These are phyloP conservation scores for Fusarium coffeatum DNA, from an alignment of 2,329 filamentous ascomycete genomes.

Conservation along the genomic window DNA sequence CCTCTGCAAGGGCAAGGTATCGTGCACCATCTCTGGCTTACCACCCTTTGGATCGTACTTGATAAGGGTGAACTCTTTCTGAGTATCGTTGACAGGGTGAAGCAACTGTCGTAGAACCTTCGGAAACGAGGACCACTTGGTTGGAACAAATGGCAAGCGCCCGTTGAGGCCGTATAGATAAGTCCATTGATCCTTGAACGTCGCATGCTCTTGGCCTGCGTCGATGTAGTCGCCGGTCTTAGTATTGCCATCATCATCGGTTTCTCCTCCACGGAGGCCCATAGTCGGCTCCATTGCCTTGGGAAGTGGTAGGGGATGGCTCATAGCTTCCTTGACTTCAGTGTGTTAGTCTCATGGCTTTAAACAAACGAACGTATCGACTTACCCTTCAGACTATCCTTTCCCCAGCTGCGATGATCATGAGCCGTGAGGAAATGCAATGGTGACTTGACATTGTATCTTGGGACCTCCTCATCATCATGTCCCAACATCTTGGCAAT, in stretches of 20 bases:
- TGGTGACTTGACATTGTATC: conserved; percentile 42
- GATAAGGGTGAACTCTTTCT: conserved; percentile 10
- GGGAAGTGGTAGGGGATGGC: conserved; percentile 11
- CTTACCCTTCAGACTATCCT: conserved; percentile 41
- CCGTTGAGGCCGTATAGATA: conserved; percentile 51
- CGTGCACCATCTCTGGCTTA: not conserved
- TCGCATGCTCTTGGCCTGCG: not conserved
- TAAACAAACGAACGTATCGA: fast-evolving
- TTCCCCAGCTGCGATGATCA: conserved; percentile 48
- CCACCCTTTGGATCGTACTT: conserved; percentile 19
- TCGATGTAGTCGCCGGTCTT: conserved; percentile 12
- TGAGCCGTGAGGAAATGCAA: conserved; percentile 51
- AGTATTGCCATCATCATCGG: no score
- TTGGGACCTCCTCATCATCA: conserved; percentile 20
- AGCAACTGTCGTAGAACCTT: conserved; percentile 43
- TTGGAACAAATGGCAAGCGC: conserved; percentile 40
- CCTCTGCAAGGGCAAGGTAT: conserved; percentile 13
- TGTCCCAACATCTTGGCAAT: conserved; percentile 36
- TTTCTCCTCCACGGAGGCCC: conserved; percentile 34
- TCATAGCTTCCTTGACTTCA: conserved; percentile 21
- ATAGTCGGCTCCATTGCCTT: conserved; percentile 5
- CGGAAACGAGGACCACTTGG: conserved; percentile 36
- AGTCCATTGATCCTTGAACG: conserved; percentile 18
- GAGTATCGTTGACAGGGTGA: not conserved
- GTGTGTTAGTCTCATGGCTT: not conserved